Percentiles rank a stretch among this genome's conserved stretches.
phyloP scores from a whole-genome alignment of 768 basidiomycete species.

The Termitomyces sp. region DNA sequence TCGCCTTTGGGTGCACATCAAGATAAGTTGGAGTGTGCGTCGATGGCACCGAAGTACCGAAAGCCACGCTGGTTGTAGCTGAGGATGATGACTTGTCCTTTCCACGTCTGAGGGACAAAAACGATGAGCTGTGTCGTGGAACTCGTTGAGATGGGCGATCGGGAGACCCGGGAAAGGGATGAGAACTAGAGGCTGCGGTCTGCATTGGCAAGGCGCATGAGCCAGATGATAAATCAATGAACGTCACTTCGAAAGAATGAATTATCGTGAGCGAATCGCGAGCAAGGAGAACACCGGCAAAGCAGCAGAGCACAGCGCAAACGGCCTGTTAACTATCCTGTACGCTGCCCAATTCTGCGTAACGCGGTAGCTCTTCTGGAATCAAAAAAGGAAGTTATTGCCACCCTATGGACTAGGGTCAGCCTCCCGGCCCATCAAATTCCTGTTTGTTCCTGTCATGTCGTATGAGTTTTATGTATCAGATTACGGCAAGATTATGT shows the following conservation, averaged over 20 bases:
- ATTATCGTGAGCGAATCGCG: slow-evolving; percentile 4
- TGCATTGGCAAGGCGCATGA: slow-evolving; percentile 24
- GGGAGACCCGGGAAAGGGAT: slow-evolving; percentile 21
- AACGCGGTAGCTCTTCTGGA: too few relatives aligned
- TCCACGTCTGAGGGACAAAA: slow-evolving; percentile 50
- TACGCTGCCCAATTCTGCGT: not conserved
- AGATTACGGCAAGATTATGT: not conserved
- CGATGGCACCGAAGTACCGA: slow-evolving; percentile 23
- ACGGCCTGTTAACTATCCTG: not conserved
- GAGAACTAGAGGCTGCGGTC: slow-evolving; percentile 31
- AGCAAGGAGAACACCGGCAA: not conserved
- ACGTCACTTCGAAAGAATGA: slow-evolving; percentile 8
- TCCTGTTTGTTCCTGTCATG: slow-evolving; percentile 5
- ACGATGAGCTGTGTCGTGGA: slow-evolving; percentile 51
- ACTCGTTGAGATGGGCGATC: slow-evolving; percentile 29
- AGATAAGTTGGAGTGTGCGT: slow-evolving; percentile 32
- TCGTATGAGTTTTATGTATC: not conserved
- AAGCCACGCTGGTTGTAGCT: slow-evolving; percentile 15
- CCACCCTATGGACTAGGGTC: not conserved
- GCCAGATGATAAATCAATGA: slow-evolving; percentile 10
- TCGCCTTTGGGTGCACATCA: slow-evolving; percentile 40
- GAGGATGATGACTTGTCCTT: slow-evolving; percentile 31
- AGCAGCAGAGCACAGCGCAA: not conserved
- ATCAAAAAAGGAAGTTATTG: not conserved
- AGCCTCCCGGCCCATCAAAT: slow-evolving; percentile 1